Percentiles rank a stretch among this genome's conserved stretches.
phyloP scores from a whole-genome alignment of 2,329 filamentous ascomycete genomes.

The Cordyceps pruinosa region DNA sequence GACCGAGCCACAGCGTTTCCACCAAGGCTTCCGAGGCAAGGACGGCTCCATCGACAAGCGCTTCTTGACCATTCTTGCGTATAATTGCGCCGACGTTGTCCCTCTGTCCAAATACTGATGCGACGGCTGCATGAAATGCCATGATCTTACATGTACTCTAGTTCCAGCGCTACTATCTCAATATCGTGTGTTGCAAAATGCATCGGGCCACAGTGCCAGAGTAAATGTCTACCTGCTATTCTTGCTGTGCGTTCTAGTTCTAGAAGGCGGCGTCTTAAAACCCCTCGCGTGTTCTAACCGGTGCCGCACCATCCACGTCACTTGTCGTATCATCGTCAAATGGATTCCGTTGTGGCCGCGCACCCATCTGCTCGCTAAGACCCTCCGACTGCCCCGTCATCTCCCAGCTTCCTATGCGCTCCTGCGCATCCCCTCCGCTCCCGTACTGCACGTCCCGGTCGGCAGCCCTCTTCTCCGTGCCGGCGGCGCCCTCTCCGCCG shows the following conservation, averaged over 20 bases:
- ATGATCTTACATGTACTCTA: neutral
- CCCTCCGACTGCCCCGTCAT: constrained; percentile 24
- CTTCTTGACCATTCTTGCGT: neutral
- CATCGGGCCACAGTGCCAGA: neutral
- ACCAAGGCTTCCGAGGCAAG: neutral
- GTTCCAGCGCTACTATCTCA: neutral
- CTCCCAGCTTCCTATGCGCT: constrained; percentile 45
- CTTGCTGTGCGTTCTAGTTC: neutral
- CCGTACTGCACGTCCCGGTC: constrained; percentile 38
- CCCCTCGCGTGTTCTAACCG: constrained; percentile 33
- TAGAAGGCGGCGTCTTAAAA: constrained; percentile 23
- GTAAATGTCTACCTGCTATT: neutral
- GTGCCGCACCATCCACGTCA: constrained; percentile 25
- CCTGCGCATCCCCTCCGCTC: constrained; percentile 33
- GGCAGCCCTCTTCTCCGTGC: constrained; percentile 36
- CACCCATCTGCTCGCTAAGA: constrained; percentile 19
- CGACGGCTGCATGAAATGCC: too few relatives aligned
- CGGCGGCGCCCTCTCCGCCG: constrained; percentile 26
- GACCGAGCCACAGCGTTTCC: neutral
- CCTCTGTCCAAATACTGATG: neutral
- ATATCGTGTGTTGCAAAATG: neutral
- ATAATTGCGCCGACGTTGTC: neutral
- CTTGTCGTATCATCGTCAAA: constrained; percentile 29
- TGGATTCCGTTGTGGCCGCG: constrained; percentile 17
- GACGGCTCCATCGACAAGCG: neutral